A percentile compares a stretch with the other conserved stretches of the same genome.
These are phyloP conservation scores for Cladobotryum mycophilum DNA, from an alignment of 2,329 filamentous ascomycete species.

Conservation along the genomic window DNA sequence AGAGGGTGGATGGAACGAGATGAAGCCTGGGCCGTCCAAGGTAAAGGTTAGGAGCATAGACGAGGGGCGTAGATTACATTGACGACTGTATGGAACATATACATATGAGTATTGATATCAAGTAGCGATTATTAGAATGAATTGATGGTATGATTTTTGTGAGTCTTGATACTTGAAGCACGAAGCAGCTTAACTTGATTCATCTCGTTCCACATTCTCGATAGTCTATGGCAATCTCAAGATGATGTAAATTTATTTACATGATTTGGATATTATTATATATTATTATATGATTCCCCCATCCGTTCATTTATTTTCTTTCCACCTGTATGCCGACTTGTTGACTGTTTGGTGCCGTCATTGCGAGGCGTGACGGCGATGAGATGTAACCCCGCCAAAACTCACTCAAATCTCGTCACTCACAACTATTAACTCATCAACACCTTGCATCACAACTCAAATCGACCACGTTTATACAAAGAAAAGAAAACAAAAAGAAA, in stretches of 20 bases:
- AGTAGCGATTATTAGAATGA: constrained; percentile 6
- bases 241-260: no score
- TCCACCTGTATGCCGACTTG: no score
- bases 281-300: no score
- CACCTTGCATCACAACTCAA: constrained; percentile 1
- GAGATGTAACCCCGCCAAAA: not conserved
- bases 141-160: not conserved
- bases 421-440: not conserved
- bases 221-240: no score
- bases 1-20: constrained; percentile 59
- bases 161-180: no score
- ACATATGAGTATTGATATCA: not conserved
- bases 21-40: constrained; percentile 55
- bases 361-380: no score
- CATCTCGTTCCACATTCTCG: no score
- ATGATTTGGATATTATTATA: no score
- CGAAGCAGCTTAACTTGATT: no score
- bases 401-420: not conserved
- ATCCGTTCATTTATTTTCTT: no score
- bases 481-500: not conserved
- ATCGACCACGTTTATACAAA: not conserved
- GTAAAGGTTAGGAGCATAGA: constrained; percentile 26
- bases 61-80: constrained; percentile 17
- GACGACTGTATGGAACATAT: not conserved
- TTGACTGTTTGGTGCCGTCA: no score